A percentile compares a stretch with the other conserved stretches of the same genome.
Conservation (phyloP, 495 filamentous ascomycete species). For the Ramalina peruviana region DNA sequence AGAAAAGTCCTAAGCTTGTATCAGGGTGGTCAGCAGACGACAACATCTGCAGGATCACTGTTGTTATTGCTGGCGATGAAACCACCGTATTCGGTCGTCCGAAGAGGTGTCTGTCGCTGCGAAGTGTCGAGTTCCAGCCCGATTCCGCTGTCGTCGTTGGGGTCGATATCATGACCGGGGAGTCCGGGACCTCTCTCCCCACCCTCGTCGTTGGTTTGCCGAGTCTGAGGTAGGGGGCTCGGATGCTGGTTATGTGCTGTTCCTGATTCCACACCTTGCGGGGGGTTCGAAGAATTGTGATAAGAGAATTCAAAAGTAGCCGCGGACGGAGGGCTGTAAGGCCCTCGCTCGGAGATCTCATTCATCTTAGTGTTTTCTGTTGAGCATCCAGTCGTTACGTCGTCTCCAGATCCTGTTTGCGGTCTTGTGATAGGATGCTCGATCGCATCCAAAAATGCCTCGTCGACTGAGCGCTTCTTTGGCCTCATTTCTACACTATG, state of each 20-base stretch:
- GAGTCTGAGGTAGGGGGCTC: no score
- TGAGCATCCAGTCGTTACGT: background rate
- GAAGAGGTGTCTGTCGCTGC: slow-evolving; percentile 4
- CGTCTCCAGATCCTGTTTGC: slow-evolving; percentile 1
- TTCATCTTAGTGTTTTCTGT: no score
- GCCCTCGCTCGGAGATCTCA: no score
- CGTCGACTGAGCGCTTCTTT: slow-evolving; percentile 14
- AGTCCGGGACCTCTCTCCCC: no score
- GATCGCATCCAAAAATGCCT: slow-evolving; percentile 7
- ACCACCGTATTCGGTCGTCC: slow-evolving; percentile 12
- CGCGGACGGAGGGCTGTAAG: no score
- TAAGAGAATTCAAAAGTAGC: no score
- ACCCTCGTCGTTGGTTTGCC: no score
- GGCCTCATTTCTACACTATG: slow-evolving; percentile 23
- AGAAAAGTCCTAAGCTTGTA: no score
- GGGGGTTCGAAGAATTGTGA: no score
- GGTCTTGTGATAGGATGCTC: slow-evolving; percentile 20
- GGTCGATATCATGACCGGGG: background rate
- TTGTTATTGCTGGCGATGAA: slow-evolving; percentile 12
- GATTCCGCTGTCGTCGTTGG: slow-evolving; percentile 55
- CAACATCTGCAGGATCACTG: slow-evolving; percentile 19
- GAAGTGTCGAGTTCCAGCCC: slow-evolving; percentile 31
- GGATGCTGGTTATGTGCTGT: no score
- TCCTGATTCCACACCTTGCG: no score
- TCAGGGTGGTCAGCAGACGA: slow-evolving; percentile 13